Evolutionary conservation across 2,329 filamentous ascomycete genomes (phyloP).

Genomic region (Pyrenophora seminiperda): DNA sequence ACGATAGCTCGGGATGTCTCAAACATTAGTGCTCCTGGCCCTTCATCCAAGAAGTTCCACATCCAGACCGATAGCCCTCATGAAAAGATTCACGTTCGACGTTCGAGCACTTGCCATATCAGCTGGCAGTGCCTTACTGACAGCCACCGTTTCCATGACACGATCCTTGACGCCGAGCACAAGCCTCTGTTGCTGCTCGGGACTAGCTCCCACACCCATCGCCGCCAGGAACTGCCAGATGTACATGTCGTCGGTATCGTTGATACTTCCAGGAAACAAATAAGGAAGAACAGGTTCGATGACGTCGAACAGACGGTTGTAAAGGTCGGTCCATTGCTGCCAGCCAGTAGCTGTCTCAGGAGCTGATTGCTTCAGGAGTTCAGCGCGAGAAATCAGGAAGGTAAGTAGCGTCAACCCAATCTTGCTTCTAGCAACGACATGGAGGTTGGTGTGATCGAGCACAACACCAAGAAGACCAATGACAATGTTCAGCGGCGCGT

Average conservation of each 20-base stretch:
- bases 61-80: constrained; percentile 98
- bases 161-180: constrained; percentile 97
- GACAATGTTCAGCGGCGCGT: constrained; percentile 88
- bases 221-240: constrained; percentile 98
- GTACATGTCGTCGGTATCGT: constrained; percentile 89
- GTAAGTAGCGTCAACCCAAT: constrained; percentile 90
- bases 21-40: background rate
- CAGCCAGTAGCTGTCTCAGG: constrained; percentile 69
- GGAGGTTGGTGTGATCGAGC: constrained; percentile 79
- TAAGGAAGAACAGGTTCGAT: constrained; percentile 82
- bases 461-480: constrained; percentile 87
- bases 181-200: constrained; percentile 91
- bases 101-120: constrained; percentile 84
- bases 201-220: constrained; percentile 89
- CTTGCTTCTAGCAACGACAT: constrained; percentile 81
- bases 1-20: constrained; percentile 6
- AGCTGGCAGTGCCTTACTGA: constrained; percentile 85
- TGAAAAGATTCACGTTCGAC: constrained; percentile 95
- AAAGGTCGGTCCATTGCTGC: constrained; percentile 79
- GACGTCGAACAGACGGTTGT: constrained; percentile 84
- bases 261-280: constrained; percentile 91
- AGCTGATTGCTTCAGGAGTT: constrained; percentile 85
- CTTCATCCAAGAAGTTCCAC: constrained; percentile 73
- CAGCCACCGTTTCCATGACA: constrained; percentile 90
- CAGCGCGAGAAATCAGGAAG: constrained; percentile 90